A percentile compares a stretch with the other conserved stretches of the same genome.
Conservation (phyloP, 345 rosid species). For the Eucalyptus shirleyi region DNA sequence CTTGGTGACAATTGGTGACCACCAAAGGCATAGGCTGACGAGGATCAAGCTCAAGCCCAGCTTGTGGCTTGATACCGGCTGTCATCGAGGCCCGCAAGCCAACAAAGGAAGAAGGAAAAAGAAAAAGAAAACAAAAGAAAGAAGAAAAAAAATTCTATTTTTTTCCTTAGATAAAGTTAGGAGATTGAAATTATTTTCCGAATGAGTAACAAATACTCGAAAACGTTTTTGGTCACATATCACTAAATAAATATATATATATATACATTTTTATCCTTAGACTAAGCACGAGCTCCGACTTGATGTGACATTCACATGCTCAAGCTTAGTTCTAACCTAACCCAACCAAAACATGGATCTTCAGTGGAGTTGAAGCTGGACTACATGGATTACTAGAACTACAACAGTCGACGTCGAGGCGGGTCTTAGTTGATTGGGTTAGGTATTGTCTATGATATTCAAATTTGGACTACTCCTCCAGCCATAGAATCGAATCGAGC, state of each 20-base stretch:
- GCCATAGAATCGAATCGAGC: neutral
- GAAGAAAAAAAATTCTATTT: no score
- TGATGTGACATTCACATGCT: neutral
- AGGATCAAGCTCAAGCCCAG: neutral
- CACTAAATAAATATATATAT: no score
- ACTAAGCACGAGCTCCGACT: neutral
- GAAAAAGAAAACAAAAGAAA: no score
- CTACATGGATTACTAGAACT: neutral
- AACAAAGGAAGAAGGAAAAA: neutral
- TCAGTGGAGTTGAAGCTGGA: neutral
- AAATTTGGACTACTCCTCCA: neutral
- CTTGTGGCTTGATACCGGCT: neutral
- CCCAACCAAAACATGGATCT: neutral
- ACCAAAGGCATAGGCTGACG: neutral
- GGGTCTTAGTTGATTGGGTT: neutral
- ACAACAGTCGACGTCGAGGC: neutral
- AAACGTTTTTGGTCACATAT: neutral
- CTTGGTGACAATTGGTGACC: neutral
- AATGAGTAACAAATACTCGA: no score
- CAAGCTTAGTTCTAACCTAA: neutral
- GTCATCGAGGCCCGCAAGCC: accelerated
- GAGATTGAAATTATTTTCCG: neutral
- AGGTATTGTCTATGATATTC: neutral
- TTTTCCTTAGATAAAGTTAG: no score
- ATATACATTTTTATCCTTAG: neutral